A percentile compares a stretch with the other conserved stretches of the same genome.
Evolutionary conservation across 805 yeast genomes (phyloP).

Genomic region (Candida maltosa): DNA sequence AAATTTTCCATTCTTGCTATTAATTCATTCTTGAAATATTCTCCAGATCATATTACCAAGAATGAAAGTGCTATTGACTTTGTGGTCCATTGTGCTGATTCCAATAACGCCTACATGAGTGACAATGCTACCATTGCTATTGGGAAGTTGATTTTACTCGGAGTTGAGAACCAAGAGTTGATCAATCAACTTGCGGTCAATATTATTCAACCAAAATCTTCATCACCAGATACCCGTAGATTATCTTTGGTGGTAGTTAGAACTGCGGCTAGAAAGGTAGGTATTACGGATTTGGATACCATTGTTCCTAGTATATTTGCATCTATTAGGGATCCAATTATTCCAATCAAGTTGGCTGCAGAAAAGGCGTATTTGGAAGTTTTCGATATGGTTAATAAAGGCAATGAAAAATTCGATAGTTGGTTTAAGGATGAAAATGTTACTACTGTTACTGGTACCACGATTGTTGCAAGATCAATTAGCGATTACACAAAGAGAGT

Average conservation of each 20-base stretch:
- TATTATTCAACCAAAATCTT: constrained; percentile 52
- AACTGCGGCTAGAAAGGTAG: constrained; percentile 66
- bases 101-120: constrained; percentile 49
- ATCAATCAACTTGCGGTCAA: constrained; percentile 48
- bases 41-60: constrained; percentile 56
- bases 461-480: constrained; percentile 65
- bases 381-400: constrained; percentile 67
- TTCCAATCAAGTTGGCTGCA: constrained; percentile 91
- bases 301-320: constrained; percentile 74
- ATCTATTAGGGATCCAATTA: constrained; percentile 80
- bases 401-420: constrained; percentile 52
- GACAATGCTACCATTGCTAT: constrained; percentile 78
- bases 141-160: constrained; percentile 67
- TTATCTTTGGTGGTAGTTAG: constrained; percentile 71
- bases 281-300: constrained; percentile 50
- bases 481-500: constrained; percentile 90
- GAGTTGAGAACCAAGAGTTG: constrained; percentile 42
- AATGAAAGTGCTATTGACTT: constrained; percentile 50
- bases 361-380: constrained; percentile 82
- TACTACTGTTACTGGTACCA: constrained; percentile 41
- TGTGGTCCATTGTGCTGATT: constrained; percentile 41
- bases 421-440: constrained; percentile 57
- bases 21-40: constrained; percentile 76
- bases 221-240: constrained; percentile 75
- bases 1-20: constrained; percentile 66